Base-by-base conservation (phyloP, 2,329 filamentous ascomycete genomes). In the Aspergillus novoparasiticus region DNA sequence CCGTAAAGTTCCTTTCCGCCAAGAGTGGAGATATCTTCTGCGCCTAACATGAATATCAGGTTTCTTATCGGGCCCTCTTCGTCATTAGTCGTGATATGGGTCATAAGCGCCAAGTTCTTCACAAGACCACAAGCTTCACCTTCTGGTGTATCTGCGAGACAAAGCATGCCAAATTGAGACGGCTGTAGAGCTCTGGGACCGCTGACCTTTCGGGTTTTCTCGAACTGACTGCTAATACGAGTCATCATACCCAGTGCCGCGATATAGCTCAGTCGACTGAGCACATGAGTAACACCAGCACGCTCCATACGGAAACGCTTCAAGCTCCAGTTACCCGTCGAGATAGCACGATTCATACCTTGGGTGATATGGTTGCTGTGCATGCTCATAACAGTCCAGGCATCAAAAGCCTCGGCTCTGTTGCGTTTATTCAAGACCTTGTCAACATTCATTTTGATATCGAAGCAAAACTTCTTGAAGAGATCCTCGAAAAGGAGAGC, bases 161-260 rank as follows among this genome's bases (percentile, higher is more conserved):
- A 99, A 60, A 99, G 84, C 94, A 99, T 97, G 71, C 95, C 95
- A 82, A 97, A 99, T 70, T 99, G 95, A 0, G 95, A 99, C 8
- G 95, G 94, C 74, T 99, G 95, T 56, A 99, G 84, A 21, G 96
- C 95, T 86, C 95, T 90, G 72, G 96, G 95, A 68, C 96, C 96
- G 74, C 90, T 94, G 65, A 99, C 94, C 79, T 99, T 99, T 71
- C 95, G 85, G 2, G 95, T 98, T 85, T 99, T 99, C 77, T 99
- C 95, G 73, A 99, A 99, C 81, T 99, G 95, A 85, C 92, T 96
- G 77, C 91, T 95, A 73, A 99, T 98, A 78, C 95, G 87, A 16
- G 95, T 99, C 95, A 99, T 99, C 96, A 99, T 99, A 66, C 96
- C 96, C 32, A 99, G 86, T 32, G 95, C 95, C 66, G 91, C 92